These are phyloP conservation scores for Ogataea trehalophila DNA, from an alignment of 805 yeast species.

Conservation along the genomic window DNA sequence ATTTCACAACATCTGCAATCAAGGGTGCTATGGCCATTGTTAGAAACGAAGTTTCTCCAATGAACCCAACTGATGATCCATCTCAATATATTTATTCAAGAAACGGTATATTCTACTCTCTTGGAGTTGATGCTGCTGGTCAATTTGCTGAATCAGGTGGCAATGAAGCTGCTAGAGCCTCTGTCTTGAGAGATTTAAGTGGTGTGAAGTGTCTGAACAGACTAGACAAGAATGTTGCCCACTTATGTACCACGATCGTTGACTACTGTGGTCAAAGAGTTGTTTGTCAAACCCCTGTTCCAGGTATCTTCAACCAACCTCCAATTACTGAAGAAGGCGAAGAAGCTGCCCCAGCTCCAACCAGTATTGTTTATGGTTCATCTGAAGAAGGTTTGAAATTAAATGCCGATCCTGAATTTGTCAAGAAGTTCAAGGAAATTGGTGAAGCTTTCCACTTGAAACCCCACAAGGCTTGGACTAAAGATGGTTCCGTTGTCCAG, in stretches of 20 bases:
- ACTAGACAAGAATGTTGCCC: slow-evolving; percentile 58
- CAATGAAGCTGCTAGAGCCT: slow-evolving; percentile 77
- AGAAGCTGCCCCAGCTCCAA: slow-evolving; percentile 31
- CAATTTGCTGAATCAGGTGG: slow-evolving; percentile 68
- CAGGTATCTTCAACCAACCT: slow-evolving; percentile 68
- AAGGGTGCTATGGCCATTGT: slow-evolving; percentile 75
- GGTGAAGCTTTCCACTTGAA: slow-evolving; percentile 78
- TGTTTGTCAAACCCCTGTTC: slow-evolving; percentile 92
- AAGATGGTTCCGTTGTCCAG: slow-evolving; percentile 37
- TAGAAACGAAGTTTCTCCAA: slow-evolving; percentile 66
- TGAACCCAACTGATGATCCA: slow-evolving; percentile 72
- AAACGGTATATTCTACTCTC: slow-evolving; percentile 84
- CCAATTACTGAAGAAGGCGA: slow-evolving; percentile 36
- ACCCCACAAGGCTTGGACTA: slow-evolving; percentile 52
- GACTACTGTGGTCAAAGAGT: slow-evolving; percentile 88
- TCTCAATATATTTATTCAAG: slow-evolving; percentile 65
- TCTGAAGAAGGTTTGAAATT: slow-evolving; percentile 55
- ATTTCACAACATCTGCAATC: slow-evolving; percentile 71
- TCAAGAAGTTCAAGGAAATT: slow-evolving; percentile 49
- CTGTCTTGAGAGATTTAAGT: slow-evolving; percentile 72
- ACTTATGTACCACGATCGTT: slow-evolving; percentile 76
- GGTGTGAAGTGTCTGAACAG: slow-evolving; percentile 67
- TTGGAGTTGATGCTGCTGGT: slow-evolving; percentile 66
- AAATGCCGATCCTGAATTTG: slow-evolving; percentile 48
- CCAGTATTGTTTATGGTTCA: slow-evolving; percentile 68